These are phyloP conservation scores for Macrolepiota fuliginosa DNA, from an alignment of 768 basidiomycete genomes.

Conservation along the genomic window DNA sequence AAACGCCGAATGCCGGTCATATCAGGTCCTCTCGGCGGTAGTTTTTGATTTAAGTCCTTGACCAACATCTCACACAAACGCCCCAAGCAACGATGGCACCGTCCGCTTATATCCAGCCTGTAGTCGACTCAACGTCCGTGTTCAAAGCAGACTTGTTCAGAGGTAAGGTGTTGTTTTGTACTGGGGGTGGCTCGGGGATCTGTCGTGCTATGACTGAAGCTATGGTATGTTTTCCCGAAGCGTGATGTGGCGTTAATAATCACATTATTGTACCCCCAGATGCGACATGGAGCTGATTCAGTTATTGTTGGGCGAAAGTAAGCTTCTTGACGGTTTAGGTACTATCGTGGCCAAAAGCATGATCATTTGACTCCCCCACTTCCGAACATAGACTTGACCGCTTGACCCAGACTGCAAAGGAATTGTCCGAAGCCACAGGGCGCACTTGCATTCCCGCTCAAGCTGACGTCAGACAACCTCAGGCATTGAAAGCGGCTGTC, in stretches of 20 bases:
- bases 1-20: no score
- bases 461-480: constrained; percentile 82
- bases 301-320: constrained; percentile 87
- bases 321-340: constrained; percentile 24
- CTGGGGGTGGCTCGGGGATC: constrained; percentile 92
- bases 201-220: constrained; percentile 86
- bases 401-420: constrained; percentile 63
- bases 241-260: constrained; percentile 12
- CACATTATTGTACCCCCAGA: constrained; percentile 39
- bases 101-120: constrained; percentile 38
- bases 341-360: background rate
- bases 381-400: constrained; percentile 58
- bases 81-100: constrained; percentile 34
- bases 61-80: background rate
- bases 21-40: no score
- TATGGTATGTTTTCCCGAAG: constrained; percentile 48
- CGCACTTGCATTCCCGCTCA: constrained; percentile 65
- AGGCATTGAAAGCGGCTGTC: constrained; percentile 73
- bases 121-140: constrained; percentile 52
- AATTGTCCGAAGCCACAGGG: constrained; percentile 70
- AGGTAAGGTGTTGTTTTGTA: constrained; percentile 89
- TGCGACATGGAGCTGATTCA: constrained; percentile 80
- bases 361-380: background rate
- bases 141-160: constrained; percentile 85
- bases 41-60: background rate